phyloP scores from a whole-genome alignment of 192 early-diverging fungal species.

The Coemansia sp. region DNA sequence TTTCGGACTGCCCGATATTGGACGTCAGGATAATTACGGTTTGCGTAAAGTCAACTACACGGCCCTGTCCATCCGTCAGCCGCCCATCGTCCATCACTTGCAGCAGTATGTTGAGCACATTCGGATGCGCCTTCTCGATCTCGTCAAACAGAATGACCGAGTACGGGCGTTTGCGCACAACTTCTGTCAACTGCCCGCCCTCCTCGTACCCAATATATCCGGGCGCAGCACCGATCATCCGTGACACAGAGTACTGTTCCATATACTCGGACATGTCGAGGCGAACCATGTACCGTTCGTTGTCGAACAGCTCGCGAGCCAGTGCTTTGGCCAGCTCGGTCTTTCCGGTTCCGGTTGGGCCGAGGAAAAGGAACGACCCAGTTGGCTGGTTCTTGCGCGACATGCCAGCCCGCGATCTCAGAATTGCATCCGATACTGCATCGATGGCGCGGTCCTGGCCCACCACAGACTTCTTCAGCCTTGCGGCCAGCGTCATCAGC shows the following conservation, averaged over 20 bases:
- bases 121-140: conserved; percentile 94
- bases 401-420: conserved; percentile 89
- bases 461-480: conserved; percentile 82
- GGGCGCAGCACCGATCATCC: conserved; percentile 92
- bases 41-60: conserved; percentile 92
- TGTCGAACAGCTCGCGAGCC: conserved; percentile 90
- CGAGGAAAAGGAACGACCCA: conserved; percentile 94
- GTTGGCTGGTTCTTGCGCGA: conserved; percentile 75
- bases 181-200: conserved; percentile 95
- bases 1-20: conserved; percentile 75
- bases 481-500: conserved; percentile 72
- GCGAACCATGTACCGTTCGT: conserved; percentile 91
- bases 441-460: conserved; percentile 91
- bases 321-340: conserved; percentile 78
- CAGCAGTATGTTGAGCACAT: conserved; percentile 77
- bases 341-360: conserved; percentile 96
- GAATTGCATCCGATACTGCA: conserved; percentile 88
- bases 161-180: conserved; percentile 88
- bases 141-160: conserved; percentile 96
- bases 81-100: conserved; percentile 93
- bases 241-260: conserved; percentile 83
- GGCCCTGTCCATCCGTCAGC: conserved; percentile 92
- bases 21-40: conserved; percentile 94
- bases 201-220: conserved; percentile 97
- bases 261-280: conserved; percentile 99